phyloP scores from a whole-genome alignment of 2,329 filamentous ascomycete genomes.

The Onygena corvina region DNA sequence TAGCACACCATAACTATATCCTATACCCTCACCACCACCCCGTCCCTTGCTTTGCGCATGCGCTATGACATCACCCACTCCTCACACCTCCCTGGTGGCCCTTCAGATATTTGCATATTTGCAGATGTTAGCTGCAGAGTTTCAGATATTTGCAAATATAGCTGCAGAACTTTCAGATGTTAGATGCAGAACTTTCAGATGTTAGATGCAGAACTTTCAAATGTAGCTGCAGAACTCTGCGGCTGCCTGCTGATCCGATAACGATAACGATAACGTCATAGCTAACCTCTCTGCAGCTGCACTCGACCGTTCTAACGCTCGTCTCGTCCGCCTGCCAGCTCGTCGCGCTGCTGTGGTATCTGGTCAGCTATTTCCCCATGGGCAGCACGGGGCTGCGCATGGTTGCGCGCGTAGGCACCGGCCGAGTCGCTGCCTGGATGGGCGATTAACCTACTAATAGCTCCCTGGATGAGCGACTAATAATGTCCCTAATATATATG shows the following conservation, averaged over 20 bases:
- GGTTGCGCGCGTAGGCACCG: slow-evolving; percentile 73
- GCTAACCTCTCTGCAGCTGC: slow-evolving; percentile 47
- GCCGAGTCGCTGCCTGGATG: slow-evolving; percentile 80
- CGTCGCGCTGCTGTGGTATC: slow-evolving; percentile 75
- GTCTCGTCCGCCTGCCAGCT: slow-evolving; percentile 75
- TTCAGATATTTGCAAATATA: too few species aligned
- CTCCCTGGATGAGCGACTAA: slow-evolving; percentile 75
- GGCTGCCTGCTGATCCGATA: too few species aligned
- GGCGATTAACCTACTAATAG: slow-evolving; percentile 53
- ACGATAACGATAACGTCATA: slow-evolving; percentile 13
- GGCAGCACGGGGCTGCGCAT: slow-evolving; percentile 77
- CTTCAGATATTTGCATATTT: too few species aligned
- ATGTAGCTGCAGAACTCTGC: too few species aligned
- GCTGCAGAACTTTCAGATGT: too few species aligned
- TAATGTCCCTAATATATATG: neutral
- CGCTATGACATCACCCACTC: too few species aligned
- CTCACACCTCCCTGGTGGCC: too few species aligned
- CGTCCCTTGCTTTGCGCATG: too few species aligned
- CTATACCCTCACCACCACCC: neutral
- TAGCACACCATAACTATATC: neutral
- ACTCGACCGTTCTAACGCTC: slow-evolving; percentile 72
- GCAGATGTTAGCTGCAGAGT: too few species aligned
- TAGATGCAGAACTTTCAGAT: too few species aligned
- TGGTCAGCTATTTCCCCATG: slow-evolving; percentile 97
- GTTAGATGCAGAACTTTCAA: too few species aligned